Base-by-base conservation (phyloP, 306 rosid species). In the Cicer arietinum region DNA sequence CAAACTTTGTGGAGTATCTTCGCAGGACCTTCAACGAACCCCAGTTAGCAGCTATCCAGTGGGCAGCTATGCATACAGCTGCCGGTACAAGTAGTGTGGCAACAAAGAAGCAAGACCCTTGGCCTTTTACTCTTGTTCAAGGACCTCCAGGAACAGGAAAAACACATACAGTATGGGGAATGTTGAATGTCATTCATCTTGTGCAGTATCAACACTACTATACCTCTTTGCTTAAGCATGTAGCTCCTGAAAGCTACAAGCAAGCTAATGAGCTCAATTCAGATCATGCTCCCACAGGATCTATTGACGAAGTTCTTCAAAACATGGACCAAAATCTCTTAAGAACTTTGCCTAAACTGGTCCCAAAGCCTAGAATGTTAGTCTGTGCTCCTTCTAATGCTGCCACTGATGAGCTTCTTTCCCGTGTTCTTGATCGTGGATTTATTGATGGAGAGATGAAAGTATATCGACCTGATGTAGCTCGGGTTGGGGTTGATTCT, bases 141-240 rank as follows among this genome's bases (percentile, higher is more conserved):
- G 99, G 99, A 63, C 99, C 99, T 80, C 99, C 99, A 7, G 99
- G 99, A 65, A 94, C 99, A 51, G 99, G 99, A 66, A 94, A 94
- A 92, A 94, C 99, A 2, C 99, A 94, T 82, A 94, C 99, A 30
- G 99, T 94, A 14, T 94, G 99, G 99, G 99, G 99, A 88, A 94
- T 94, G 99, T 86, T 94, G 81, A 94, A 94, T 70, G 99, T 94
- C 78, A 94, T 92, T 85, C 99, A 94, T 82, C 88, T 94, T 83
- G 99, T 94, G 79, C 99, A 94, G 85, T 94, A 92, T 82, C 99
- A 94, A 82, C 97, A 94, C 81, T 94, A 94, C 82, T 94, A 94
- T 76, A 89, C 97, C 71, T 92, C 99, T 65, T 88, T 94, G 85
- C 99, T 94, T 12, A 94, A 94, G 85, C 94, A 90, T 80, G 88